phyloP scores from a whole-genome alignment of 2,329 filamentous ascomycete species.

The Scytalidium lignicola region DNA sequence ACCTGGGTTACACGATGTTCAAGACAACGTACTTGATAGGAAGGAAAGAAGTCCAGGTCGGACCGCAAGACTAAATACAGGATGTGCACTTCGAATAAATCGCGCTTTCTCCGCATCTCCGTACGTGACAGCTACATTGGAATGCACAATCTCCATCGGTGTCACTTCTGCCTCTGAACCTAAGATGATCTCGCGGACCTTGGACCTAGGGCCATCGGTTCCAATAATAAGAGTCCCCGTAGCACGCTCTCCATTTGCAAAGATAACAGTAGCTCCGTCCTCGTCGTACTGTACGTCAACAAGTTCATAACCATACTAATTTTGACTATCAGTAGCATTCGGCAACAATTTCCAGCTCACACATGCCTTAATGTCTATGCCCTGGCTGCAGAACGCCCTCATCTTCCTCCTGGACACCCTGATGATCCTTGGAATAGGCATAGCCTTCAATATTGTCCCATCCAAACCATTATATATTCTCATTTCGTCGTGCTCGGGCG shows the following conservation, averaged over 20 bases:
- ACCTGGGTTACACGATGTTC: background rate
- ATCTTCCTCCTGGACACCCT: slow-evolving; percentile 13
- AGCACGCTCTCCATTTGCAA: slow-evolving; percentile 4
- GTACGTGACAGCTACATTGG: slow-evolving; percentile 8
- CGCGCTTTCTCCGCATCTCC: slow-evolving; percentile 7
- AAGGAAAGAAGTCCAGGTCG: background rate
- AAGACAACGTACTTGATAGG: background rate
- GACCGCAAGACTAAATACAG: slow-evolving; percentile 8
- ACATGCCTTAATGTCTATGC: slow-evolving; percentile 11
- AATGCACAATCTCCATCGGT: slow-evolving; percentile 9
- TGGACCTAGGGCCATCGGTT: slow-evolving; percentile 9
- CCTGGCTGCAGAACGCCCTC: slow-evolving; percentile 9
- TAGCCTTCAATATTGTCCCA: slow-evolving; percentile 9
- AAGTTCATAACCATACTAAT: slow-evolving; percentile 14
- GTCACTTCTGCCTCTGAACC: slow-evolving; percentile 6
- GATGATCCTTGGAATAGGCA: slow-evolving; percentile 8
- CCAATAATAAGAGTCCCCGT: slow-evolving; percentile 6
- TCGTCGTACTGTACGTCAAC: slow-evolving; percentile 4
- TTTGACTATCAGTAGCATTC: slow-evolving; percentile 5
- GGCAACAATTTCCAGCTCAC: background rate
- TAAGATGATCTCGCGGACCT: slow-evolving; percentile 4
- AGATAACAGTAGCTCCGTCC: slow-evolving; percentile 7
- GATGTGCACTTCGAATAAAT: slow-evolving; percentile 7
- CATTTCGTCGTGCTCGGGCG: slow-evolving; percentile 5
- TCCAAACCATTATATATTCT: slow-evolving; percentile 11